phyloP scores from a whole-genome alignment of 352 stramenopile genomes.

The Globisporangium okanoganense region DNA sequence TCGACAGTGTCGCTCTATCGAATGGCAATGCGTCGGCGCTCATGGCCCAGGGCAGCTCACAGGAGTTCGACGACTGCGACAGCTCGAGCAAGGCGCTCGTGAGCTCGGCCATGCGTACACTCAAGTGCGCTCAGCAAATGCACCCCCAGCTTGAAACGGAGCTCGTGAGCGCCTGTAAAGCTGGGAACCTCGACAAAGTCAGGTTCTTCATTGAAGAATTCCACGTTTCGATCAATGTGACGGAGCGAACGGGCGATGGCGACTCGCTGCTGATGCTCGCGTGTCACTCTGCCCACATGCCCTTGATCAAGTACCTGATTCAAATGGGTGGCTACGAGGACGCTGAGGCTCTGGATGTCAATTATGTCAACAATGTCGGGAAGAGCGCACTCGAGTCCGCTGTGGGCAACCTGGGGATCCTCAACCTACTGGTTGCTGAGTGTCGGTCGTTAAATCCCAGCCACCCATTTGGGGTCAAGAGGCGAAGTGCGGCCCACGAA shows the following conservation, averaged over 20 bases:
- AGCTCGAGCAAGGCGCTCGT: constrained; percentile 12
- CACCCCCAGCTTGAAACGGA: constrained; percentile 35
- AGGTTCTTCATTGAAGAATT: constrained; percentile 38
- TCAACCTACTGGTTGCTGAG: constrained; percentile 11
- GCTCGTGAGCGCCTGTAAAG: constrained; percentile 23
- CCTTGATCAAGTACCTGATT: constrained; percentile 23
- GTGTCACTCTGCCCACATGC: constrained; percentile 16
- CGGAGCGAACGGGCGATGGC: constrained; percentile 7
- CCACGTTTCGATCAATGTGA: constrained; percentile 29
- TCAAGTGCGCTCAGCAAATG: constrained; percentile 14
- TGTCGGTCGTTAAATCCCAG: constrained; percentile 13
- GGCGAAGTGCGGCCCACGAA: constrained; percentile 21
- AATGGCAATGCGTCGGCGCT: background rate
- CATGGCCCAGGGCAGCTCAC: background rate
- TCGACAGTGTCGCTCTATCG: constrained; percentile 17
- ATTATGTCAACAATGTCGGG: constrained; percentile 9
- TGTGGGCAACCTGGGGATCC: constrained; percentile 6
- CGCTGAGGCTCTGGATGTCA: constrained; percentile 3
- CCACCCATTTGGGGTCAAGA: constrained; percentile 10
- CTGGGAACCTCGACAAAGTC: constrained; percentile 21
- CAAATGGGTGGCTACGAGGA: background rate
- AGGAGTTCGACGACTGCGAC: constrained; percentile 5
- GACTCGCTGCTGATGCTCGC: constrained; percentile 34
- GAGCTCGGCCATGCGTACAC: constrained; percentile 9
- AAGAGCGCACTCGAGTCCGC: constrained; percentile 18